Conservation (phyloP, 345 rosid species). For the Citropsis articulata region DNA sequence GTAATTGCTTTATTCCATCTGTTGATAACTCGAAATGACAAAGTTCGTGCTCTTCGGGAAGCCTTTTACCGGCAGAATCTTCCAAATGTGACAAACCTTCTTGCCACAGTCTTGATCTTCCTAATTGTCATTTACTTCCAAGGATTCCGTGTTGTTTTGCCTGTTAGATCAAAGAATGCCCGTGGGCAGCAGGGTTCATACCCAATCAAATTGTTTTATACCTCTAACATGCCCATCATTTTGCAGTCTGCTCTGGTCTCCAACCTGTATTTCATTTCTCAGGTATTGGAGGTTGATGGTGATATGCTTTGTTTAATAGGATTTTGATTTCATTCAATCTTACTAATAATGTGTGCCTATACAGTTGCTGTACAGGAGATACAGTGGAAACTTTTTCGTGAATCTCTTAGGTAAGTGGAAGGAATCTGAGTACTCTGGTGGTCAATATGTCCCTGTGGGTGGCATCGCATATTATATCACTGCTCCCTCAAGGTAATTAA, state of each 20-base stretch:
- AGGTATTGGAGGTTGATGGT: conserved; percentile 38
- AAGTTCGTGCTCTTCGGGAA: conserved; percentile 76
- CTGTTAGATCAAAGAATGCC: conserved; percentile 89
- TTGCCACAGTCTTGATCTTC: conserved; percentile 79
- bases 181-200: conserved; percentile 94
- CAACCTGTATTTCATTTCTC: conserved; percentile 81
- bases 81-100: conserved; percentile 82
- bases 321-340: neutral
- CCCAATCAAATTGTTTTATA: conserved; percentile 85
- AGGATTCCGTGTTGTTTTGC: conserved; percentile 90
- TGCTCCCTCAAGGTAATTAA: conserved; percentile 68
- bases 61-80: conserved; percentile 90
- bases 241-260: conserved; percentile 83
- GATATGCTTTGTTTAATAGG: neutral
- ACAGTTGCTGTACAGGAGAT: conserved; percentile 80
- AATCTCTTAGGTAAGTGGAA: conserved; percentile 85
- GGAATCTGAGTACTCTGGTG: conserved; percentile 76
- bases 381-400: conserved; percentile 75
- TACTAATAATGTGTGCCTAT: neutral
- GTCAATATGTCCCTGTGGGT: conserved; percentile 76
- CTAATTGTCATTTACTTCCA: conserved; percentile 85
- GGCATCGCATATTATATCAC: conserved; percentile 83
- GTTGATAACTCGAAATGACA: conserved; percentile 70
- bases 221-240: conserved; percentile 93
- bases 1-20: conserved; percentile 83